phyloP scores from a whole-genome alignment of 1,284 basidiomycete genomes.

The Boletus mariae region DNA sequence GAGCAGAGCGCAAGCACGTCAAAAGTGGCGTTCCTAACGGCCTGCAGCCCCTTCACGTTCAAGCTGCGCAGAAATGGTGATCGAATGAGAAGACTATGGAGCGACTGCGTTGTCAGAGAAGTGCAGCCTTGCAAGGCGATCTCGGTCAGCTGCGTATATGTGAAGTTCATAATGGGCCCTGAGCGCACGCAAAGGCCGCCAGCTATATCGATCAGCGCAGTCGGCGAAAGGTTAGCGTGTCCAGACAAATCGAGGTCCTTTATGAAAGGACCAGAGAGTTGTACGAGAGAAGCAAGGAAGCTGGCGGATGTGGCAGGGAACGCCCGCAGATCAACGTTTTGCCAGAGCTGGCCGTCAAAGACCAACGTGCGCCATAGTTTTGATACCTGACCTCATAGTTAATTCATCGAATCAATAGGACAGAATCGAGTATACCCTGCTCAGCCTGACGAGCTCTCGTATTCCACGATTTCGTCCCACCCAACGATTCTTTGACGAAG shows the following conservation, averaged over 20 bases:
- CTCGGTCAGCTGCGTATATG: slow-evolving; percentile 60
- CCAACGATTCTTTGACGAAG: slow-evolving; percentile 59
- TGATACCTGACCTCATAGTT: slow-evolving; percentile 60
- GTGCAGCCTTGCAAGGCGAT: slow-evolving; percentile 78
- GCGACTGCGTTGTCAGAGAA: slow-evolving; percentile 56
- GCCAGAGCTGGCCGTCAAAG: slow-evolving; percentile 88
- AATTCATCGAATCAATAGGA: slow-evolving; percentile 13
- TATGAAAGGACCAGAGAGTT: slow-evolving; percentile 64
- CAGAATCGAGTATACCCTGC: slow-evolving; percentile 43
- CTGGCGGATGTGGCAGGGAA: slow-evolving; percentile 54
- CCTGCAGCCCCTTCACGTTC: slow-evolving; percentile 63
- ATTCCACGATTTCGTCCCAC: slow-evolving; percentile 68
- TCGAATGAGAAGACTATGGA: slow-evolving; percentile 69
- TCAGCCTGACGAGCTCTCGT: slow-evolving; percentile 75
- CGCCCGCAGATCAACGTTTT: slow-evolving; percentile 54
- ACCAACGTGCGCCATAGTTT: slow-evolving; percentile 75
- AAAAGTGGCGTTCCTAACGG: slow-evolving; percentile 72
- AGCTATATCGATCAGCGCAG: slow-evolving; percentile 49
- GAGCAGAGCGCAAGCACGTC: slow-evolving; percentile 60
- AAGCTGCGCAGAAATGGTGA: slow-evolving; percentile 61
- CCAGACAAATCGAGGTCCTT: slow-evolving; percentile 63
- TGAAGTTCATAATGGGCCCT: slow-evolving; percentile 31
- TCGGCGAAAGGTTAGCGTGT: slow-evolving; percentile 51
- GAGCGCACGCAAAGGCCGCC: slow-evolving; percentile 49
- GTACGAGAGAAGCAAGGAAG: slow-evolving; percentile 49